Base-by-base conservation (phyloP, 257 asterid species). In the Plantago elongata region DNA sequence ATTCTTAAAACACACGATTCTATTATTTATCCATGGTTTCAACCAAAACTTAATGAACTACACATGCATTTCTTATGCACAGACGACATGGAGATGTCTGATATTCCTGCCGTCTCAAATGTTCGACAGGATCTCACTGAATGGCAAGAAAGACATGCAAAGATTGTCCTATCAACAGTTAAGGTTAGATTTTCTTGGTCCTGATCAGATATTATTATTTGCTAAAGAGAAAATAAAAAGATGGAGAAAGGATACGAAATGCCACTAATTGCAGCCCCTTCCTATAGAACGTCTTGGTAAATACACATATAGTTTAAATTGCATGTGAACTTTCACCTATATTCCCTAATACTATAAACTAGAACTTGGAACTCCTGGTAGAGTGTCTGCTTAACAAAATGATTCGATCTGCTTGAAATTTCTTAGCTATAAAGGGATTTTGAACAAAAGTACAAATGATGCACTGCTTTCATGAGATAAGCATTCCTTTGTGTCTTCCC, bases 81-180 rank as follows among this genome's bases (percentile, higher is more conserved):
- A 92, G 99, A 84, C 60, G 96, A 81, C 65, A 74, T 89, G 16
- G 89, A 78, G 74, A 56, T 83, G 73, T 83, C 96, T 54, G 85
- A 84, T 70, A 73, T 82, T 75, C 96, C 96, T 56, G 77, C 88
- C 55, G 77, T 84, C 71, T 80, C 99, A 66, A 89, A 89, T 79
- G 80, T 92, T 65, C 81, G 86, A 66, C 96, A 86, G 80, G 97
- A 92, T 80, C 97, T 92, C 64, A 84, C 95, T 45, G 88, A 84
- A 76, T 92, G 90, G 89, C 95, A 92, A 81, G 99, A 79, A 78
- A 86, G 11, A 63, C 97, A 89, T 73, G 99, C 99, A 22, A 92
- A 89, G 70, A 78, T 92, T 81, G 95, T 89, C 64, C 91, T 89
- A 50, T 69, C 77, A 58, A 78, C 90, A 40, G 95, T 92, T 68